phyloP scores from a whole-genome alignment of 441 rosid genomes.

The Erodium trifolium region DNA sequence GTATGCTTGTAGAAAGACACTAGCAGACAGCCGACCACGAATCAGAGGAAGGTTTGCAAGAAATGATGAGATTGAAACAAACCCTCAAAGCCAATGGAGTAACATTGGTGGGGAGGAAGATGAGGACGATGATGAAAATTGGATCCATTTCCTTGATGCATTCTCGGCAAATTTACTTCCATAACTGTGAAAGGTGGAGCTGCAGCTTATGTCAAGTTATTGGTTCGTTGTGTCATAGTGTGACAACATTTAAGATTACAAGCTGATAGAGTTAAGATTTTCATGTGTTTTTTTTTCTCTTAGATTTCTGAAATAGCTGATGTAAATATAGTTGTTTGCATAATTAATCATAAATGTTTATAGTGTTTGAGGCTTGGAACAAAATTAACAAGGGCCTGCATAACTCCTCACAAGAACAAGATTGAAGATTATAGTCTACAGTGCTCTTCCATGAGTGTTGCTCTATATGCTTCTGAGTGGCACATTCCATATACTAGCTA shows the following conservation, averaged over 20 bases:
- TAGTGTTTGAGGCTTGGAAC: not conserved
- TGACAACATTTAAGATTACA: not conserved
- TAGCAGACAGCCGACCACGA: conserved; percentile 92
- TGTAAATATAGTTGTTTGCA: not conserved
- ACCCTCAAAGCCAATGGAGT: conserved; percentile 38
- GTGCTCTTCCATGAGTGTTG: no score
- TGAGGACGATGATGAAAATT: conserved; percentile 52
- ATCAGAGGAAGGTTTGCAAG: conserved; percentile 84
- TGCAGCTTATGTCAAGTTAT: not conserved
- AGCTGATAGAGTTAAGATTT: not conserved
- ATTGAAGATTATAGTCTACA: no score
- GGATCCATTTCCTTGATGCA: conserved; percentile 64
- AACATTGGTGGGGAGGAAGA: conserved; percentile 38
- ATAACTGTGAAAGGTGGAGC: conserved; percentile 13
- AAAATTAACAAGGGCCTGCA: no score
- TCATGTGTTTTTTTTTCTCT: not conserved
- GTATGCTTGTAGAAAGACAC: conserved; percentile 91
- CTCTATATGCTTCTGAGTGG: no score
- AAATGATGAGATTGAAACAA: conserved; percentile 57
- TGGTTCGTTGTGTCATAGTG: not conserved
- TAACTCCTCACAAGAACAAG: no score
- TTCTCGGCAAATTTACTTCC: conserved; percentile 41
- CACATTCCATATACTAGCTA: not conserved
- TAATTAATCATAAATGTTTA: conserved; percentile 1
- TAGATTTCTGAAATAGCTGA: not conserved